Conservation (phyloP, 2,329 filamentous ascomycete species). For the Diaporthe batatas region DNA sequence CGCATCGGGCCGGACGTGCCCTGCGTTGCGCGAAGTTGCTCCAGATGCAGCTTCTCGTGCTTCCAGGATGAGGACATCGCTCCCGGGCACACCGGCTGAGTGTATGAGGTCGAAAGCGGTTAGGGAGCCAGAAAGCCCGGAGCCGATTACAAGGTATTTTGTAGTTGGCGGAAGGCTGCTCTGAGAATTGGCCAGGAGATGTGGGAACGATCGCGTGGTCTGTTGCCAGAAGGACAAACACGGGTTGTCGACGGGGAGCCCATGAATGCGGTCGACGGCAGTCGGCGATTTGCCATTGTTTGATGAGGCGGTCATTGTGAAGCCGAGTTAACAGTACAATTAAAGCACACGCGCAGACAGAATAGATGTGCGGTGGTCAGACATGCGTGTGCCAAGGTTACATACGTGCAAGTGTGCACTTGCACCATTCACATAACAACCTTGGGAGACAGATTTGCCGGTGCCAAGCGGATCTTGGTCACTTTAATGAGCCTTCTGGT, state of each 20-base stretch:
- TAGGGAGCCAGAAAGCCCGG: constrained; percentile 57
- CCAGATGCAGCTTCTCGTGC: constrained; percentile 59
- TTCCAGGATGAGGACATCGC: constrained; percentile 57
- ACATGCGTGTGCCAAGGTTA: background rate
- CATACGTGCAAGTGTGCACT: too few relatives aligned
- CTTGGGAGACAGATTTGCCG: background rate
- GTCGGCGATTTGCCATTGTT: constrained; percentile 3
- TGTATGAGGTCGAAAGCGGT: constrained; percentile 57
- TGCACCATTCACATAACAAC: background rate
- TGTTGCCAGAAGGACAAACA: constrained; percentile 56
- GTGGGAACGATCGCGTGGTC: constrained; percentile 57
- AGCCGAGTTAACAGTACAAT: background rate
- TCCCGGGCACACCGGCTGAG: constrained; percentile 48
- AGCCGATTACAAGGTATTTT: constrained; percentile 57
- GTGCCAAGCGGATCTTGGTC: too few relatives aligned
- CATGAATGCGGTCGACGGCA: background rate
- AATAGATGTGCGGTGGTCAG: background rate
- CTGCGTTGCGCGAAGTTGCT: constrained; percentile 60
- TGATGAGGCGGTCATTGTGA: background rate
- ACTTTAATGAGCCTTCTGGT: background rate
- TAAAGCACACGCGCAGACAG: background rate
- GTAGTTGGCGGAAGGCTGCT: constrained; percentile 47
- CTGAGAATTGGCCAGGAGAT: constrained; percentile 55
- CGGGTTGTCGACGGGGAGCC: constrained; percentile 40
- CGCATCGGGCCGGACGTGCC: constrained; percentile 59